A percentile compares a stretch with the other conserved stretches of the same genome.
Conservation (phyloP, 331 rosid species). For the Telfairia occidentalis region DNA sequence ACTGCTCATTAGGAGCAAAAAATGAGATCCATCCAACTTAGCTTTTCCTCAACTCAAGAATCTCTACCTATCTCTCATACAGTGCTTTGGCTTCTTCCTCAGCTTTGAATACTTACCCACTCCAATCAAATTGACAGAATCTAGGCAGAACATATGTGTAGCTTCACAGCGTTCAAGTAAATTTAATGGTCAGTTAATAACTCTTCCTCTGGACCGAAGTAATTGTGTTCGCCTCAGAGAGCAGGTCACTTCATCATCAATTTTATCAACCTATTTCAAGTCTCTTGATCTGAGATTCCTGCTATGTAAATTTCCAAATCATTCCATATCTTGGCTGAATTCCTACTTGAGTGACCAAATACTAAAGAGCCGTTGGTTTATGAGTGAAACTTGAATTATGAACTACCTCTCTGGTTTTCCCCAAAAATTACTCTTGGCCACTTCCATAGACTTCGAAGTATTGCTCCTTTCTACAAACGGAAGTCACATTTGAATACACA, state of each 20-base stretch:
- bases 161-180: background rate
- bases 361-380: background rate
- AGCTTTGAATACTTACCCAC: background rate
- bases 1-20: background rate
- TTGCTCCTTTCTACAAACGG: background rate
- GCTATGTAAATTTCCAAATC: background rate
- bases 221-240: background rate
- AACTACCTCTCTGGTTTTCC: background rate
- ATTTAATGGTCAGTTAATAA: background rate
- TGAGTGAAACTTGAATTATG: background rate
- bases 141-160: background rate
- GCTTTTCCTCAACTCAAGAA: background rate
- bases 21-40: background rate
- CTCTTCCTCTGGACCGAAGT: background rate
- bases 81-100: background rate
- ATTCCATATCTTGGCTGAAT: background rate
- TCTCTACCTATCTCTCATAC: background rate
- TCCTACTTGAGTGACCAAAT: background rate
- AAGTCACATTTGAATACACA: background rate
- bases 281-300: background rate
- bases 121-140: background rate
- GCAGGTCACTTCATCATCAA: background rate
- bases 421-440: background rate
- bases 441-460: background rate
- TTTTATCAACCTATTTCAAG: background rate